Conservation (phyloP, 257 asterid genomes). For the Avicennia marina region DNA sequence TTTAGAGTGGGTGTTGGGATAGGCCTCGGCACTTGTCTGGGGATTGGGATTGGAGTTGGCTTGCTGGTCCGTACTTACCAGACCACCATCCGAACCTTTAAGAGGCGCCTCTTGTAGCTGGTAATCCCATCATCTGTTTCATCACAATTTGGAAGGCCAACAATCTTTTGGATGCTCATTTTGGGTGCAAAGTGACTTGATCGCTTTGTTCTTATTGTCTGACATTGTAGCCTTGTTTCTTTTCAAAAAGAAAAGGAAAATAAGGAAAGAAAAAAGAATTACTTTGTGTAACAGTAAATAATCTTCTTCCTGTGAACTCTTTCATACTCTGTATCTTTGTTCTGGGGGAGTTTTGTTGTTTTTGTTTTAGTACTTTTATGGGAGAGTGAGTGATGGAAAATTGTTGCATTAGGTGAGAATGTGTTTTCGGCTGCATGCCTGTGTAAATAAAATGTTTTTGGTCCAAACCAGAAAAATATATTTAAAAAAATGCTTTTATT, state of each 20-base stretch:
- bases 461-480: neutral
- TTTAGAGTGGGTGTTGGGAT: constrained; percentile 81
- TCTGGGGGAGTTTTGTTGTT: neutral
- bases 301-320: neutral
- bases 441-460: constrained; percentile 7
- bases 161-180: constrained; percentile 8
- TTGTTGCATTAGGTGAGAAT: neutral
- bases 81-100: constrained; percentile 51
- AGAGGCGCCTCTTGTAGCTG: constrained; percentile 54
- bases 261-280: neutral
- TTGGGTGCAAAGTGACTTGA: neutral
- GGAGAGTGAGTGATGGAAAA: constrained; percentile 6
- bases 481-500: neutral
- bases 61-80: constrained; percentile 60
- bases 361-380: neutral
- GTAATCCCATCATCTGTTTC: neutral
- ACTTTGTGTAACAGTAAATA: neutral
- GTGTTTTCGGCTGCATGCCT: neutral
- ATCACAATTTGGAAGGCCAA: neutral
- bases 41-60: constrained; percentile 67
- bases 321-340: neutral
- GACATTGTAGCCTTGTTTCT: neutral
- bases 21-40: constrained; percentile 66
- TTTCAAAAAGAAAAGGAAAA: neutral
- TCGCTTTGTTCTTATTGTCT: neutral